Evolutionary conservation across 306 rosid species (phyloP).

Genomic region (Phaseolus lunatus): DNA sequence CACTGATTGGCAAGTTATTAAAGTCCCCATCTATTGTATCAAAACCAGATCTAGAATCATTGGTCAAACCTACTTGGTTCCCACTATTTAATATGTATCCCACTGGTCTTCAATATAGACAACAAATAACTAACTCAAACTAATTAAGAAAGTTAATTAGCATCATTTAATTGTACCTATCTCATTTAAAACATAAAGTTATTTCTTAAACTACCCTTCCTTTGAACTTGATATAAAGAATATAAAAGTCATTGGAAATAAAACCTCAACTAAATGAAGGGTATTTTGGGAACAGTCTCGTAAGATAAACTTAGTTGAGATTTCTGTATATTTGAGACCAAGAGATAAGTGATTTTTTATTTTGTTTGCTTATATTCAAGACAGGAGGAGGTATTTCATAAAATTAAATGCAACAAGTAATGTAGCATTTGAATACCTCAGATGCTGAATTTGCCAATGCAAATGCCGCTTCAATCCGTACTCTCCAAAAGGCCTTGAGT

Average conservation of each 20-base stretch:
- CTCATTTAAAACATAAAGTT: too few species aligned
- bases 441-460: constrained; percentile 94
- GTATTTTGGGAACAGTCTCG: neutral
- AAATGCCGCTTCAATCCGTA: constrained; percentile 92
- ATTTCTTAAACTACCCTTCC: neutral
- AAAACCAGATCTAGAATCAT: constrained; percentile 28
- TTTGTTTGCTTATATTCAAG: too few species aligned
- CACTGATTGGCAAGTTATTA: neutral
- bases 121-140: too few species aligned
- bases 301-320: too few species aligned
- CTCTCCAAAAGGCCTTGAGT: constrained; percentile 91
- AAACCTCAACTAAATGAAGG: neutral
- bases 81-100: constrained; percentile 19
- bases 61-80: neutral
- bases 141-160: too few species aligned
- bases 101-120: too few species aligned
- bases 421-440: constrained; percentile 66
- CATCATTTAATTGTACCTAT: too few species aligned
- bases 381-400: neutral
- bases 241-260: neutral
- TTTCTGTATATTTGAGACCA: too few species aligned
- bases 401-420: constrained; percentile 36
- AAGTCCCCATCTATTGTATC: constrained; percentile 9
- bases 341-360: too few species aligned
- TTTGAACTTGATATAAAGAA: too few species aligned